phyloP scores from a whole-genome alignment of 2,329 filamentous ascomycete genomes.

The Neocatenulostroma microsporum region DNA sequence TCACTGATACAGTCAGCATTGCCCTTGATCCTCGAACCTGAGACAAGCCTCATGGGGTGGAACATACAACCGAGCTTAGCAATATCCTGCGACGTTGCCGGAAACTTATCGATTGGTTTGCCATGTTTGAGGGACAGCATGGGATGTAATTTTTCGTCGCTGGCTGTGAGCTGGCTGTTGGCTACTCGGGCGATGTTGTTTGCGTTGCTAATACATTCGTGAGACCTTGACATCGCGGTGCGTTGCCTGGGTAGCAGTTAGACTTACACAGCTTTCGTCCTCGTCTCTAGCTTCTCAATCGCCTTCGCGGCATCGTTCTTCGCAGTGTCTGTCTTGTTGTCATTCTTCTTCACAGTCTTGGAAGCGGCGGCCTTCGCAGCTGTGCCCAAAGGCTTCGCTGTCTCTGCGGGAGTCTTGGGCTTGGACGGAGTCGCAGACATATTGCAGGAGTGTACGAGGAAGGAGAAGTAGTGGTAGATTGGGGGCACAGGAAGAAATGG shows the following conservation, averaged over 20 bases:
- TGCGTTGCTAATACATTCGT: slow-evolving; percentile 17
- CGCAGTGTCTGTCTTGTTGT: slow-evolving; percentile 10
- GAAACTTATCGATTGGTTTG: slow-evolving; percentile 26
- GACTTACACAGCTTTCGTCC: slow-evolving; percentile 23
- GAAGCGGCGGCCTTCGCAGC: slow-evolving; percentile 4
- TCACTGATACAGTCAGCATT: slow-evolving; percentile 15
- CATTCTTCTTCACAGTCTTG: slow-evolving; percentile 3
- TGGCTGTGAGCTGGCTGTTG: slow-evolving; percentile 24
- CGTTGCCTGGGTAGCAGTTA: too few species aligned
- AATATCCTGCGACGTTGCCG: slow-evolving; percentile 23
- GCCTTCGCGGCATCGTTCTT: slow-evolving; percentile 21
- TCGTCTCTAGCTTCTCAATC: slow-evolving; percentile 24
- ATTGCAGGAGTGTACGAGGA: not conserved
- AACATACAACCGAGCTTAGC: slow-evolving; percentile 23
- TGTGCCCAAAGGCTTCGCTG: slow-evolving; percentile 8
- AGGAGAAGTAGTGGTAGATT: not conserved
- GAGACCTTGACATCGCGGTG: too few species aligned
- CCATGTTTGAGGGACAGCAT: slow-evolving; percentile 26
- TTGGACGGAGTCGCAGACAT: slow-evolving; percentile 1
- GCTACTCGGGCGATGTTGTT: slow-evolving; percentile 28
- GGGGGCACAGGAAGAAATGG: not conserved
- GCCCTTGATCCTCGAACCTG: too few species aligned
- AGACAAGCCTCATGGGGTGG: too few species aligned
- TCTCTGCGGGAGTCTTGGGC: slow-evolving; percentile 6
- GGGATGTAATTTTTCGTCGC: slow-evolving; percentile 24